These are phyloP conservation scores for Primulina eburnea DNA, from an alignment of 257 asterid species.

Conservation along the genomic window DNA sequence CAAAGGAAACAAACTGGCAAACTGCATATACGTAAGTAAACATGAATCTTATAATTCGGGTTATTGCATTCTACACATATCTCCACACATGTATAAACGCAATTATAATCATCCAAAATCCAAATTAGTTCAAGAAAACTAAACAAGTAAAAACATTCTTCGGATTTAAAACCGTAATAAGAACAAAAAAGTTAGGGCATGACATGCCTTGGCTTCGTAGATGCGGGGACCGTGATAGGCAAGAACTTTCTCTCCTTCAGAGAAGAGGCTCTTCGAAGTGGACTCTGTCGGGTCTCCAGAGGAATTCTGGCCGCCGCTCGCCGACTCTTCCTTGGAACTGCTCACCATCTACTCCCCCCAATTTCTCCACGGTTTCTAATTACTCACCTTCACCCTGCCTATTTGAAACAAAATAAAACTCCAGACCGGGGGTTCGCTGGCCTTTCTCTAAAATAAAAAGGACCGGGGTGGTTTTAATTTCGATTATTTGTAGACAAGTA, in stretches of 20 bases:
- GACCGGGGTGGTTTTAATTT: no score
- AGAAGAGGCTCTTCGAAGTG: conserved; percentile 49
- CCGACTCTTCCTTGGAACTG: conserved; percentile 55
- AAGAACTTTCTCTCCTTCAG: conserved; percentile 86
- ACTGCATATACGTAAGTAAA: neutral
- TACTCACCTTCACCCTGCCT: no score
- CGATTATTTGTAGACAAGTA: no score
- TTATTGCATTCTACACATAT: neutral
- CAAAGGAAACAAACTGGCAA: neutral
- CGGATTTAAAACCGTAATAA: no score
- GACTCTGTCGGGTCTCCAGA: conserved; percentile 47
- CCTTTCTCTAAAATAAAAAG: no score
- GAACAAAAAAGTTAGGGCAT: neutral
- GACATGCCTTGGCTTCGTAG: conserved; percentile 61
- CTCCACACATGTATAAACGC: neutral
- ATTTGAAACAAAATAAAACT: neutral
- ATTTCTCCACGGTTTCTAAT: neutral
- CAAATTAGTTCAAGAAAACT: no score
- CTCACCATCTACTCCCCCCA: conserved; percentile 31
- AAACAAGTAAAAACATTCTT: no score
- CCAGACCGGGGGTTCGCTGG: no score
- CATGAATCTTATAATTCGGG: neutral
- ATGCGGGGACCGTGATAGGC: conserved; percentile 90
- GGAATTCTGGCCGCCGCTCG: conserved; percentile 38
- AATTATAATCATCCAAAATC: no score